Percentiles rank a stretch among this genome's conserved stretches.
These are phyloP conservation scores for Linnemannia elongata DNA, from an alignment of 192 early-diverging fungal species.

Conservation along the genomic window DNA sequence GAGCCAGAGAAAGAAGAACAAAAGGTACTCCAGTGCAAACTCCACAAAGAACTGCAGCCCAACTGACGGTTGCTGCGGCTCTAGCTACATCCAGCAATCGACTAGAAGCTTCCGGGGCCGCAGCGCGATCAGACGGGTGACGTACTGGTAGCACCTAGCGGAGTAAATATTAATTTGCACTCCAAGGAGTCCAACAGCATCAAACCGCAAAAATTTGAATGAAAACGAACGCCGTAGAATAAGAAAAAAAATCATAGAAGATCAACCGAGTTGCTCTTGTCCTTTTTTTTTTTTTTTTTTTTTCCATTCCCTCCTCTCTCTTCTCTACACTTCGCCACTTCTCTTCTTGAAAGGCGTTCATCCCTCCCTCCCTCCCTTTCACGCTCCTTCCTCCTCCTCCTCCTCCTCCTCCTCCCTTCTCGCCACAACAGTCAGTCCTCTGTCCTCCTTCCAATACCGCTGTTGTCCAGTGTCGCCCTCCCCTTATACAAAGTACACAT, in stretches of 20 bases:
- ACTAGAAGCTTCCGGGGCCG: background rate
- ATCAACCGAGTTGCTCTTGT: slow-evolving; percentile 9
- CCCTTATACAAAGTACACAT: background rate
- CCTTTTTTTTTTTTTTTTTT: background rate
- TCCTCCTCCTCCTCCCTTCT: background rate
- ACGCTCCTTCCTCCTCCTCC: background rate
- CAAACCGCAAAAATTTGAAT: slow-evolving; percentile 3
- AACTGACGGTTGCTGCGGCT: background rate
- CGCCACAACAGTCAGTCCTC: slow-evolving; percentile 4
- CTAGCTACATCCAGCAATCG: background rate
- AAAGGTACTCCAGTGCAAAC: too few relatives aligned
- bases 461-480: background rate
- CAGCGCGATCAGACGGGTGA: background rate
- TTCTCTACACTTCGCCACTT: background rate
- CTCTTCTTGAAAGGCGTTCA: slow-evolving; percentile 5
- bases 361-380: background rate
- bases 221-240: background rate
- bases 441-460: background rate
- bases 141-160: background rate
- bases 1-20: too few relatives aligned
- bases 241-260: background rate
- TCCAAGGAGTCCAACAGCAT: slow-evolving; percentile 10
- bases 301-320: background rate
- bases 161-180: background rate
- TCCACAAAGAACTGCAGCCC: background rate